These are phyloP conservation scores for Dactylorhiza incarnata DNA, from an alignment of 106 monocot species.

Conservation along the genomic window DNA sequence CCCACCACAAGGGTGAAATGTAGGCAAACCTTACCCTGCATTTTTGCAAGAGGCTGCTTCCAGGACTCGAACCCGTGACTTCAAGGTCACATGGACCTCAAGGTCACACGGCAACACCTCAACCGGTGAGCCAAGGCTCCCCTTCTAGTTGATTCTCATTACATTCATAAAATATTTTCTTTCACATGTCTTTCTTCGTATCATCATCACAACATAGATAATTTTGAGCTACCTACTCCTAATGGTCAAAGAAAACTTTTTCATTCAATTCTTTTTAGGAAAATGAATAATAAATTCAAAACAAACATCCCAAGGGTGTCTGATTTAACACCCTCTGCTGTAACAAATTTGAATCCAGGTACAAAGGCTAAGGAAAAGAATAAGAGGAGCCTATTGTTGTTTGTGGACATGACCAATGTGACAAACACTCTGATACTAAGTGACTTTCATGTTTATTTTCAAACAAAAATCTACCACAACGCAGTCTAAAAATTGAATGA, in stretches of 20 bases:
- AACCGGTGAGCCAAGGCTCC: no score
- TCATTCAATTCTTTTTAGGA: background rate
- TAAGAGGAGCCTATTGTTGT: background rate
- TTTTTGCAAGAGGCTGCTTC: no score
- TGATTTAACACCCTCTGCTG: background rate
- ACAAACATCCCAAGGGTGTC: background rate
- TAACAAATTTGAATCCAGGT: background rate
- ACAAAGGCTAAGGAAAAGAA: background rate
- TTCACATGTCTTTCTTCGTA: no score
- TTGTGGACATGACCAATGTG: background rate
- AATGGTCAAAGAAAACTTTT: background rate
- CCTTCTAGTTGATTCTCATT: no score
- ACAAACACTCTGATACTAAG: background rate
- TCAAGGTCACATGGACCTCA: no score
- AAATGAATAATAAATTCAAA: background rate
- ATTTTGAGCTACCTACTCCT: background rate
- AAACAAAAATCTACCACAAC: background rate
- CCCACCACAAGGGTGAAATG: no score
- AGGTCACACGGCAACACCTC: no score
- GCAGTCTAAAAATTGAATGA: background rate
- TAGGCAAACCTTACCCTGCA: no score
- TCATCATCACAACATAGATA: no score
- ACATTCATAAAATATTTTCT: no score
- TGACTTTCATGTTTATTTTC: background rate
- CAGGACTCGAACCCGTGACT: no score